phyloP scores from a whole-genome alignment of 2,329 filamentous ascomycete species.

The Myriosclerotinia scirpicola region DNA sequence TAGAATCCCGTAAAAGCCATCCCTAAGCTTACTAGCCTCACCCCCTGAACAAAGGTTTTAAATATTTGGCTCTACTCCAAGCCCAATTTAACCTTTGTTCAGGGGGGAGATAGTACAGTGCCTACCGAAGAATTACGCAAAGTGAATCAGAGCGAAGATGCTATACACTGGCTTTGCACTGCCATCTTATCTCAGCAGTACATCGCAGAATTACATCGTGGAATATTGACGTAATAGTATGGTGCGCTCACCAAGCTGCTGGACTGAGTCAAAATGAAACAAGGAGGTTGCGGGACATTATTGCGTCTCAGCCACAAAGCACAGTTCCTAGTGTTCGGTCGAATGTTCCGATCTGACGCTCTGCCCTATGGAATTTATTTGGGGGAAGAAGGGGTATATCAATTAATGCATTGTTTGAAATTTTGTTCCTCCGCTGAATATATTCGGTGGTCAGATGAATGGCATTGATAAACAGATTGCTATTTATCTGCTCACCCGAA shows the following conservation, averaged over 20 bases:
- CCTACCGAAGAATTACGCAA: neutral
- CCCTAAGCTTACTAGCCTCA: neutral
- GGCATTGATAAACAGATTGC: neutral
- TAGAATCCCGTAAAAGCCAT: neutral
- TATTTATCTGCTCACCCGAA: too few species aligned
- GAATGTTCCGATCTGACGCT: neutral
- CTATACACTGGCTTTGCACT: neutral
- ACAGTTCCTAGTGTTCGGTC: neutral
- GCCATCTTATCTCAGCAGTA: neutral
- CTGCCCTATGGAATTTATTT: neutral
- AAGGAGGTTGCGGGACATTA: neutral
- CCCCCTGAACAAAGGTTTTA: too few species aligned
- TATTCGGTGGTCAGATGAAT: neutral
- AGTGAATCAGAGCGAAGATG: too few species aligned
- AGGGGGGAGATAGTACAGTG: too few species aligned
- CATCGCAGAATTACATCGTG: neutral
- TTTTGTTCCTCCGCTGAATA: neutral
- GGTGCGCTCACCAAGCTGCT: neutral
- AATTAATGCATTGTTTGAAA: neutral
- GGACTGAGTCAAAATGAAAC: slow-evolving; percentile 10
- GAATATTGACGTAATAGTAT: slow-evolving; percentile 1
- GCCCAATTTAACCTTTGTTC: too few species aligned
- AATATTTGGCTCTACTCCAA: too few species aligned
- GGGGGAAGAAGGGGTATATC: neutral
- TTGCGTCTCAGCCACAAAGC: neutral